These are phyloP conservation scores for Ogataea paradorogensis DNA, from an alignment of 805 yeast genomes.

Conservation along the genomic window DNA sequence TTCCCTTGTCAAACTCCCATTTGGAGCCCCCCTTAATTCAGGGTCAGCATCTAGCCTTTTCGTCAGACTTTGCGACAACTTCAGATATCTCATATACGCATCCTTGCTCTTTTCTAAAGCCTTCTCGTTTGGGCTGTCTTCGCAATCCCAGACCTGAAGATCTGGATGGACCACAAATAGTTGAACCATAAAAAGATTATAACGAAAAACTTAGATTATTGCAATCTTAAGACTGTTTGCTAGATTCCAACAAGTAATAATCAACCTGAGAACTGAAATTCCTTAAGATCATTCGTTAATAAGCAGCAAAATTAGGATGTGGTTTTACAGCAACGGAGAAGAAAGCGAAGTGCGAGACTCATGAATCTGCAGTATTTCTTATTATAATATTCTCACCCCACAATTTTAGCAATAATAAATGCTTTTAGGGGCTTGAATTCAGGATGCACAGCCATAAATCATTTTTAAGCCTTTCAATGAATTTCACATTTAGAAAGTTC, in stretches of 20 bases:
- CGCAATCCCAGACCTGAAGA: conserved; percentile 27
- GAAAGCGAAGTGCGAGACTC: background rate
- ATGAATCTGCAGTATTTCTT: too few species aligned
- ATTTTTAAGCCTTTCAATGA: conserved; percentile 51
- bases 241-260: too few species aligned
- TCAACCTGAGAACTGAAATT: too few species aligned
- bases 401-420: background rate
- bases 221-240: background rate
- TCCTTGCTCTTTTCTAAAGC: conserved; percentile 19
- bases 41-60: conserved; percentile 10
- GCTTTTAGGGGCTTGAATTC: background rate
- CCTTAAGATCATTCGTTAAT: too few species aligned
- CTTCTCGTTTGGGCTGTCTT: conserved; percentile 22
- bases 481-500: conserved; percentile 46
- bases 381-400: background rate
- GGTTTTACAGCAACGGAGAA: conserved; percentile 1
- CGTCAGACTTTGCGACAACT: conserved; percentile 16
- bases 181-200: conserved; percentile 23
- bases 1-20: conserved; percentile 20
- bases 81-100: conserved; percentile 16
- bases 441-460: conserved; percentile 29
- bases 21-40: conserved; percentile 14
- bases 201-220: background rate
- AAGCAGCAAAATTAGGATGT: too few species aligned
- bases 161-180: conserved; percentile 33